Percentiles rank a stretch among this genome's conserved stretches.
Conservation (phyloP, 139 green algal genomes). For the Chlamydomonas incerta region DNA sequence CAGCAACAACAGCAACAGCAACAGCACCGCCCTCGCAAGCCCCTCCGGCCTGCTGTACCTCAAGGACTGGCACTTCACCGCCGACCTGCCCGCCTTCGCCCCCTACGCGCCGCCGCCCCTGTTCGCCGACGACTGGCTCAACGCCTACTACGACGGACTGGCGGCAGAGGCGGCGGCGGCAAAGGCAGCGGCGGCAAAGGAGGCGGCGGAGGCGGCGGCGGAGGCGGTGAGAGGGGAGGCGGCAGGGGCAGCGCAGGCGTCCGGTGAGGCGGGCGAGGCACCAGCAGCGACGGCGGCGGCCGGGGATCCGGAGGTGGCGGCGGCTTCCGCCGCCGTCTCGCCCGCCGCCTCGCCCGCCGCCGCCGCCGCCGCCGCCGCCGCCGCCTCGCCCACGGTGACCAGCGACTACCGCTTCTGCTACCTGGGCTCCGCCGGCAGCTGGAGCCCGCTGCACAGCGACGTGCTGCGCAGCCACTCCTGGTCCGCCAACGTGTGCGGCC, state of each 20-base stretch:
- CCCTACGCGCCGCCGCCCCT: constrained; percentile 74
- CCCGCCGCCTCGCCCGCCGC: not conserved
- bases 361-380: not conserved
- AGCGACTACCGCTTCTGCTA: constrained; percentile 88
- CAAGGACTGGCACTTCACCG: constrained; percentile 93
- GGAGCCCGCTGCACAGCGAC: constrained; percentile 88
- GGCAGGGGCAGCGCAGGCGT: not conserved
- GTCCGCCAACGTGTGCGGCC: constrained; percentile 81
- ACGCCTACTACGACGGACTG: constrained; percentile 79
- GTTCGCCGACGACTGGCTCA: constrained; percentile 93
- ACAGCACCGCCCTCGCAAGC: not conserved
- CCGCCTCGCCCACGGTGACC: not conserved
- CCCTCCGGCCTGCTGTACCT: constrained; percentile 73
- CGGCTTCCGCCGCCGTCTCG: not conserved
- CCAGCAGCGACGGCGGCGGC: not conserved
- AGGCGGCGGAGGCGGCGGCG: constrained; percentile 13
- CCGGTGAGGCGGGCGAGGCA: not conserved
- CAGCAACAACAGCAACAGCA: not conserved
- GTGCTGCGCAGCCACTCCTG: constrained; percentile 89
- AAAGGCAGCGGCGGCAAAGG: constrained; percentile 23
- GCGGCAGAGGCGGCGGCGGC: constrained; percentile 10
- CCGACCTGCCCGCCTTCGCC: constrained; percentile 35
- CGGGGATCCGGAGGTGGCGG: not conserved
- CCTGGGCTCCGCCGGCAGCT: constrained; percentile 78
- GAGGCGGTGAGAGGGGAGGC: not conserved